phyloP scores from a whole-genome alignment of 768 basidiomycete species.

The Pulveroboletus sp. region DNA sequence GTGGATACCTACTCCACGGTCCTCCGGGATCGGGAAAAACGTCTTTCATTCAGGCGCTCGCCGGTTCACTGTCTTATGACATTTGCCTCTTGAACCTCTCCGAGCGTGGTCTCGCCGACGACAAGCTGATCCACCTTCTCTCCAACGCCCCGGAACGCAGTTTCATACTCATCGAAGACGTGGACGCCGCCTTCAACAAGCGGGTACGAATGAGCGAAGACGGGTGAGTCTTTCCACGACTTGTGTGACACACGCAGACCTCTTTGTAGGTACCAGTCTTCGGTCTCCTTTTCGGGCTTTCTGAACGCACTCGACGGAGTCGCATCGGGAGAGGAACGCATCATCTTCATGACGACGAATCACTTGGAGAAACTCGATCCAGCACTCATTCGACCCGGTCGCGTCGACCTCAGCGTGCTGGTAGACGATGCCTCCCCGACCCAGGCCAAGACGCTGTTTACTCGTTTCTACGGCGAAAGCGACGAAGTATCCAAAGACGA shows the following conservation, averaged over 20 bases:
- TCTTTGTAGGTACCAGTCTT: slow-evolving; percentile 75
- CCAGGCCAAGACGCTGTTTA: slow-evolving; percentile 77
- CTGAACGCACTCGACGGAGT: slow-evolving; percentile 97
- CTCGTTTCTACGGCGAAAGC: slow-evolving; percentile 71
- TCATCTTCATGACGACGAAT: slow-evolving; percentile 99
- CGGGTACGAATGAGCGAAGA: slow-evolving; percentile 88
- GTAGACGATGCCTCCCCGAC: slow-evolving; percentile 83
- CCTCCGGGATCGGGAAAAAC: slow-evolving; percentile 98
- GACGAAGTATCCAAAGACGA: slow-evolving; percentile 34
- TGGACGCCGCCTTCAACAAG: slow-evolving; percentile 95
- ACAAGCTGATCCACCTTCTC: slow-evolving; percentile 90
- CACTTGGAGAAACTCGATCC: slow-evolving; percentile 86
- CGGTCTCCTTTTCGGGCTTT: slow-evolving; percentile 96
- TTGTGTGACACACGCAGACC: slow-evolving; percentile 11
- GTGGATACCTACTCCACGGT: slow-evolving; percentile 92
- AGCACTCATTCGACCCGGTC: slow-evolving; percentile 91
- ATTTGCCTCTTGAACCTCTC: slow-evolving; percentile 95
- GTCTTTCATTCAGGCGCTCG: slow-evolving; percentile 96
- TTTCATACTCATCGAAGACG: slow-evolving; percentile 94
- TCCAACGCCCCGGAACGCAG: slow-evolving; percentile 92
- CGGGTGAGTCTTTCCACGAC: slow-evolving; percentile 54
- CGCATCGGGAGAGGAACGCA: slow-evolving; percentile 95
- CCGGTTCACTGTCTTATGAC: slow-evolving; percentile 88
- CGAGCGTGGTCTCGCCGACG: slow-evolving; percentile 92
- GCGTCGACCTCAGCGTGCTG: slow-evolving; percentile 82